Evolutionary conservation across 2,329 filamentous ascomycete species (phyloP).

Genomic region (Colletotrichum echinochloae): DNA sequence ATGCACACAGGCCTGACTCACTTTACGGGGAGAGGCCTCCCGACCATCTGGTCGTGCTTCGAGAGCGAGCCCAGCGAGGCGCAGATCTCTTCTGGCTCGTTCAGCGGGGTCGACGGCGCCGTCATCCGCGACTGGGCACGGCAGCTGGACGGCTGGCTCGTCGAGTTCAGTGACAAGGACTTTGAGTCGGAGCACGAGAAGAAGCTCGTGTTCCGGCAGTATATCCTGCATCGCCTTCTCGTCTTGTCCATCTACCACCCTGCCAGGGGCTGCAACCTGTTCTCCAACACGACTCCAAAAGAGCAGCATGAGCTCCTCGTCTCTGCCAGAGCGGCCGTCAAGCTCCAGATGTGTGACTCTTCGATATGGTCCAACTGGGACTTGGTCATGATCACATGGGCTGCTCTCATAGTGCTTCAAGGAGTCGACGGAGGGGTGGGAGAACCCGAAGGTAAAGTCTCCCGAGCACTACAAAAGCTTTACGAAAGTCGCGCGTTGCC

Average conservation of each 20-base stretch:
- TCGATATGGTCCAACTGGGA: conserved; percentile 60
- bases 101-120: conserved; percentile 54
- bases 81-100: conserved; percentile 45
- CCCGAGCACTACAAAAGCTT: neutral
- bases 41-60: conserved; percentile 58
- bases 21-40: conserved; percentile 56
- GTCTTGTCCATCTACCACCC: conserved; percentile 59
- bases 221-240: conserved; percentile 55
- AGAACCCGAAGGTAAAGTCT: conserved; percentile 51
- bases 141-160: conserved; percentile 56
- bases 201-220: conserved; percentile 54
- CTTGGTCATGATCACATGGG: conserved; percentile 58
- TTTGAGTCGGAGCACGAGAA: conserved; percentile 50
- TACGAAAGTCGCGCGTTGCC: neutral
- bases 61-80: conserved; percentile 28
- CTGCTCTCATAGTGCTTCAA: conserved; percentile 57
- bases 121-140: conserved; percentile 58
- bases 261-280: conserved; percentile 54
- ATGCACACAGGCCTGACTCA: conserved; percentile 58
- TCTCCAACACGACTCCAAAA: conserved; percentile 51
- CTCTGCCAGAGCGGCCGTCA: conserved; percentile 55
- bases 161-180: conserved; percentile 50
- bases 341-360: conserved; percentile 54
- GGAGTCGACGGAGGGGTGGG: conserved; percentile 55
- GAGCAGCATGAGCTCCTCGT: conserved; percentile 56